Conservation (phyloP, 352 stramenopile species). For the Globisporangium iwayamae region DNA sequence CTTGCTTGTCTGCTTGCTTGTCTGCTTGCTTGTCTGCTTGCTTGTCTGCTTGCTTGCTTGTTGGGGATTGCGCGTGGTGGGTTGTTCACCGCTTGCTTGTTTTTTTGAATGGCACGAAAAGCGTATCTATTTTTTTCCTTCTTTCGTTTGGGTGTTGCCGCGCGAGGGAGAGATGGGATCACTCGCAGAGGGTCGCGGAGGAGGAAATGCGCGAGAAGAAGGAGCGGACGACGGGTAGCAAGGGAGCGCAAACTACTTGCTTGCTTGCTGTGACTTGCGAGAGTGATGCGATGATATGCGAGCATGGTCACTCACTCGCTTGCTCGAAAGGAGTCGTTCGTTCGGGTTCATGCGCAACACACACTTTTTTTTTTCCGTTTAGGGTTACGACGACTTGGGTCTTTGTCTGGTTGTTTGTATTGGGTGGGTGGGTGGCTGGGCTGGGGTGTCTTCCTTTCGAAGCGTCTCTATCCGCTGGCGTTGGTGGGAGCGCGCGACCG, state of each 20-base stretch:
- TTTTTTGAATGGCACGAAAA: conserved; percentile 4
- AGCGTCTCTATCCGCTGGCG: conserved; percentile 14
- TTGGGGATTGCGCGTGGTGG: background rate
- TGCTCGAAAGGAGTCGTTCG: background rate
- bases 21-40: background rate
- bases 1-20: background rate
- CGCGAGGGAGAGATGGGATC: background rate
- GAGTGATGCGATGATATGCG: background rate
- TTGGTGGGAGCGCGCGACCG: background rate
- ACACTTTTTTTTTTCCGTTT: background rate
- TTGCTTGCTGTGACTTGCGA: background rate
- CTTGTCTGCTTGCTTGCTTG: background rate
- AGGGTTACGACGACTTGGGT: background rate
- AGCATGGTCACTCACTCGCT: background rate
- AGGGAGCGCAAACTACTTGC: background rate
- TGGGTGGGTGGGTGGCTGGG: background rate
- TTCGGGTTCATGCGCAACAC: background rate
- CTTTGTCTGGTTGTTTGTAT: background rate
- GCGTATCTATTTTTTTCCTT: conserved; percentile 13
- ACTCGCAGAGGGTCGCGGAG: conserved; percentile 6
- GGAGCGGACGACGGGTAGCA: background rate
- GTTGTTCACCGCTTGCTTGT: background rate
- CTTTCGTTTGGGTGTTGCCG: conserved; percentile 7
- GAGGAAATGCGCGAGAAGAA: background rate
- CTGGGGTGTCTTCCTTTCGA: background rate